Base-by-base conservation (phyloP, 2,329 filamentous ascomycete genomes). In the Nakataea oryzae region DNA sequence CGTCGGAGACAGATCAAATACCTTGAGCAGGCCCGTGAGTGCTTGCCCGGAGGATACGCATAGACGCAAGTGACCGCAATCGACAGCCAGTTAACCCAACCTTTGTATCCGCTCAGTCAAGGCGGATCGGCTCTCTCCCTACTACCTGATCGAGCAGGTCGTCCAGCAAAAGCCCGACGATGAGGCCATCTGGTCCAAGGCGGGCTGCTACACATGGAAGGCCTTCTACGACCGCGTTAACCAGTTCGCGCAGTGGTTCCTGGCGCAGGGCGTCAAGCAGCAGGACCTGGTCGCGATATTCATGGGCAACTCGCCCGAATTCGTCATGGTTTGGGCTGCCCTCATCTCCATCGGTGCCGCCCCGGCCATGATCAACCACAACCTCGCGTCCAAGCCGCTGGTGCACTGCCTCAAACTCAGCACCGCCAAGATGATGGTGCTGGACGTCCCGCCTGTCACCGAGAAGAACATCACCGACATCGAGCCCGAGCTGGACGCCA, bases 281-380 rank as follows among this genome's bases (percentile, higher is more conserved):
- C 80, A 81, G 3, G 80, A 89, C 41, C 74, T 89, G 2, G 85
- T 90, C 0, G 84, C 80, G 3, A 77, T 90, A 63, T 89, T 87
- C 71, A 81, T 90, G 72, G 80, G 79, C 67, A 91, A 90, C 71
- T 82, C 84, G 17, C 79, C 85, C 0, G 86, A 90, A 62, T 89
- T 90, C 66, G 68, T 88, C 11, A 83, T 88, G 59, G 80, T 81
- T 3, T 88, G 86, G 83, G 69, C 90, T 54, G 87, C 82, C 0
- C 74, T 87, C 3, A 82, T 83, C 78, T 80, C 84, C 12, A 82
- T 90, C 62, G 88, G 88, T 3, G 84, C 84, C 17, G 86, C 85
- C 0, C 88, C 88, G 0, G 87, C 88, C 0, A 81, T 88, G 72
- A 86, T 91, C 70, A 91, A 91, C 70, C 84, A 87, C 70, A 86